Evolutionary conservation across 805 yeast species (phyloP), one percentile per base, ranked within the genome.

Genomic region (Yarrowia osloensis): DNA sequence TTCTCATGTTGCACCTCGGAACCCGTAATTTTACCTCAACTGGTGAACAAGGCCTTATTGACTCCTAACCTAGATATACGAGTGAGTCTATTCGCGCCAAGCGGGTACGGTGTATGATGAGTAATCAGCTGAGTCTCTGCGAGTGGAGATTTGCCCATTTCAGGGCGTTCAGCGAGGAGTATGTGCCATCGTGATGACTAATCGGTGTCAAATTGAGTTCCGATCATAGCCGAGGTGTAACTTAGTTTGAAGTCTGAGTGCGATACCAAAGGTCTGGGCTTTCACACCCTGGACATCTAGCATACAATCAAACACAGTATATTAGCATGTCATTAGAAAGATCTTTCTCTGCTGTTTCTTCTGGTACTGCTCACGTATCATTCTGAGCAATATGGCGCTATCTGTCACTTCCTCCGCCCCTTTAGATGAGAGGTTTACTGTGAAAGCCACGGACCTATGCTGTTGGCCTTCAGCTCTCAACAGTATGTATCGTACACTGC

Each of bases 41-140:
- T 42, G 47, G 47, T 42, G 28, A 42, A 42, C 54, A 47, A 29
- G 57, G 40, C 33, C 40, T 50, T 33, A 22, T 33, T 49, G 40
- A 21, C 57, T 49, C 39, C 39, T 50, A 50, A 50, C 57, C 57
- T 50, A 50, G 57, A 50, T 50, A 50, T 50, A 50, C 57, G 57
- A 50, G 57, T 2, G 57, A 50, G 57, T 31, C 57, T 50, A 50
- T 49, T 31, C 55, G 8, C 17, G 50, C 33, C 33, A 26, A 46
- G 21, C 46, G 49, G 24, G 44, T 8, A 40, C n/a, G 13, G 9
- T 5, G n/a, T 24, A 3, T 24, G 29, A n/a, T 24, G 29, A 44
- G 31, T 44, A 31, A 44, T 28, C 24, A 11, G 1, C n/a, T n/a
- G n/a, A n/a, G n/a, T n/a, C n/a, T n/a, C n/a, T n/a, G 4, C 4